These are phyloP conservation scores for Xylaria cubensis DNA, from an alignment of 495 filamentous ascomycete genomes.

Conservation along the genomic window DNA sequence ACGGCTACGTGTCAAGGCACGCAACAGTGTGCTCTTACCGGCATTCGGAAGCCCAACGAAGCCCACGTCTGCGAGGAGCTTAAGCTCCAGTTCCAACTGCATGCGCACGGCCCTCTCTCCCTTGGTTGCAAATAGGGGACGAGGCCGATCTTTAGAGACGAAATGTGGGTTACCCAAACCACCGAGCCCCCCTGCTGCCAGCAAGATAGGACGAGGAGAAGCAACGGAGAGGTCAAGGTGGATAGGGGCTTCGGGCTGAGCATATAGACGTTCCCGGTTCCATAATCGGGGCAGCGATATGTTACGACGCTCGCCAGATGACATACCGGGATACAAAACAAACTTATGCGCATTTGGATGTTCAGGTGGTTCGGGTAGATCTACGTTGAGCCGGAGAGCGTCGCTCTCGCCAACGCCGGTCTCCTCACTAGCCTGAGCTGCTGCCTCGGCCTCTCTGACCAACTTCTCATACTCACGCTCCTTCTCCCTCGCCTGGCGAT, in stretches of 20 bases:
- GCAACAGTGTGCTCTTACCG: conserved; percentile 91
- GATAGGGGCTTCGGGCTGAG: conserved; percentile 74
- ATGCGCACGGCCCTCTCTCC: conserved; percentile 81
- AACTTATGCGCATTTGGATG: conserved; percentile 69
- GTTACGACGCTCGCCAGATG: conserved; percentile 67
- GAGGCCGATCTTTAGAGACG: conserved; percentile 66
- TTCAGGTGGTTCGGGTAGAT: conserved; percentile 40
- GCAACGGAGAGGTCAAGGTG: conserved; percentile 81
- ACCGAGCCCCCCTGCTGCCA: conserved; percentile 88
- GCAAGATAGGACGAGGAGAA: conserved; percentile 82
- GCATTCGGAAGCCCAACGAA: conserved; percentile 95
- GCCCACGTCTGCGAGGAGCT: conserved; percentile 92
- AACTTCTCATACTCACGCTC: conserved; percentile 41
- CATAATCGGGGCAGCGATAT: conserved; percentile 65
- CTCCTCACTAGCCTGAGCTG: conserved; percentile 40
- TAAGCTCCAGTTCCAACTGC: conserved; percentile 87
- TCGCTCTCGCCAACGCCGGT: conserved; percentile 39
- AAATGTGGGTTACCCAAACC: conserved; percentile 96
- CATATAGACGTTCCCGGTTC: conserved; percentile 60
- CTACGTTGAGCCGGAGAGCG: conserved; percentile 29
- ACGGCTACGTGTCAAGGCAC: conserved; percentile 82
- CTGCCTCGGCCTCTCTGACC: conserved; percentile 39
- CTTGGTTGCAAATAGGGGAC: conserved; percentile 86
- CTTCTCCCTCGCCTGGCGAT: conserved; percentile 41
- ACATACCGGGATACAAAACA: conserved; percentile 80